Evolutionary conservation across 2,329 filamentous ascomycete genomes (phyloP).

Genomic region (Hymenoscyphus fructigenus): DNA sequence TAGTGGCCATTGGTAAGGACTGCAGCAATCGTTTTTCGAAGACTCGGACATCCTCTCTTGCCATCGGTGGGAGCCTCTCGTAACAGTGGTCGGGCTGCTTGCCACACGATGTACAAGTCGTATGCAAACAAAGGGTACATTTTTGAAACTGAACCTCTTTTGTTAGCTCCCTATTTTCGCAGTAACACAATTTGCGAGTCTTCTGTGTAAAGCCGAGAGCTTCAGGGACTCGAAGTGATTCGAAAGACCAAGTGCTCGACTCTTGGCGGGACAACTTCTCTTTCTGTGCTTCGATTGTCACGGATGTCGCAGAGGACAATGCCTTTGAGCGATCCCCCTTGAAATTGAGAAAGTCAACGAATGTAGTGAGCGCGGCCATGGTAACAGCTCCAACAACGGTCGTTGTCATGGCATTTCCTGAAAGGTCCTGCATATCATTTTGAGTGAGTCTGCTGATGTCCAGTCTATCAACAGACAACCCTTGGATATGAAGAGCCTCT

Average conservation of each 20-base stretch:
- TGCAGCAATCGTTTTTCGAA: slow-evolving; percentile 46
- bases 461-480: slow-evolving; percentile 62
- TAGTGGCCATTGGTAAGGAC: slow-evolving; percentile 44
- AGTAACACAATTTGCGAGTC: slow-evolving; percentile 52
- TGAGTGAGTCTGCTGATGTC: slow-evolving; percentile 63
- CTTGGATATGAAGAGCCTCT: slow-evolving; percentile 66
- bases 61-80: slow-evolving; percentile 4
- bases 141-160: slow-evolving; percentile 40
- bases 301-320: background rate
- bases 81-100: slow-evolving; percentile 49
- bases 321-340: background rate
- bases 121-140: slow-evolving; percentile 57
- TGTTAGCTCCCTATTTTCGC: slow-evolving; percentile 50
- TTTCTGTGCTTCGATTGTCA: background rate
- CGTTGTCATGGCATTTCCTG: slow-evolving; percentile 77
- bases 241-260: slow-evolving; percentile 8
- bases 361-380: slow-evolving; percentile 54
- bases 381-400: slow-evolving; percentile 68
- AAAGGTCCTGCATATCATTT: slow-evolving; percentile 64
- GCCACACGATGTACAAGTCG: slow-evolving; percentile 52
- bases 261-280: background rate
- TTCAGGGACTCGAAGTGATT: slow-evolving; percentile 15
- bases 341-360: slow-evolving; percentile 15
- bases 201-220: slow-evolving; percentile 25
- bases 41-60: slow-evolving; percentile 40